These are phyloP conservation scores for Penicillium nordicum DNA, from an alignment of 2,329 filamentous ascomycete species.

Conservation along the genomic window DNA sequence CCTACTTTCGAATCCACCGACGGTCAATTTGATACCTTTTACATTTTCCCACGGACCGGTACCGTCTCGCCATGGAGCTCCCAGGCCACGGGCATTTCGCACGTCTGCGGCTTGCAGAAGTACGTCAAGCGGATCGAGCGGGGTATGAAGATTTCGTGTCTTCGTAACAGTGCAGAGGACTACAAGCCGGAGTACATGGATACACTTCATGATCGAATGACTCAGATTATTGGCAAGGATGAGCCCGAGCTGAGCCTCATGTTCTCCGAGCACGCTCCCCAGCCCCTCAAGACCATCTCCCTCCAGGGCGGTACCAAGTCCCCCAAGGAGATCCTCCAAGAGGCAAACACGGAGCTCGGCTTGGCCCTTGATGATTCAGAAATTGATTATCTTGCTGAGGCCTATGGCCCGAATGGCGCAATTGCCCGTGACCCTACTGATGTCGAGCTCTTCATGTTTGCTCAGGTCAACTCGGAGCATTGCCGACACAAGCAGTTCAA, in stretches of 20 bases:
- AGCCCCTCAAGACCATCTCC: slow-evolving; percentile 69
- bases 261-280: slow-evolving; percentile 68
- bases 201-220: slow-evolving; percentile 89
- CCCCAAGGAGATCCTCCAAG: slow-evolving; percentile 69
- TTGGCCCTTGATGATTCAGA: slow-evolving; percentile 84
- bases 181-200: slow-evolving; percentile 59
- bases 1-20: slow-evolving; percentile 46
- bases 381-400: slow-evolving; percentile 90
- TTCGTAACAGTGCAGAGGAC: slow-evolving; percentile 55
- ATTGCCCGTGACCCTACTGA: slow-evolving; percentile 69
- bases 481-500: slow-evolving; percentile 91
- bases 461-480: slow-evolving; percentile 98
- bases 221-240: slow-evolving; percentile 68
- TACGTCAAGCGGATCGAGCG: slow-evolving; percentile 78
- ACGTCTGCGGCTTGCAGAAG: slow-evolving; percentile 77
- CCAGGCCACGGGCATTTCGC: slow-evolving; percentile 88
- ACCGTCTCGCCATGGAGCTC: slow-evolving; percentile 96
- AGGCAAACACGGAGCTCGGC: slow-evolving; percentile 79
- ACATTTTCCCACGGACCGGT: slow-evolving; percentile 73
- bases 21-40: slow-evolving; percentile 57
- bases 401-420: slow-evolving; percentile 63
- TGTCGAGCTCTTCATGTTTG: slow-evolving; percentile 98
- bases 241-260: slow-evolving; percentile 69
- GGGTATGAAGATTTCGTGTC: slow-evolving; percentile 70
- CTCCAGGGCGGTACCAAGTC: slow-evolving; percentile 63